These are phyloP conservation scores for Lavandula angustifolia DNA, from an alignment of 257 asterid genomes.

Conservation along the genomic window DNA sequence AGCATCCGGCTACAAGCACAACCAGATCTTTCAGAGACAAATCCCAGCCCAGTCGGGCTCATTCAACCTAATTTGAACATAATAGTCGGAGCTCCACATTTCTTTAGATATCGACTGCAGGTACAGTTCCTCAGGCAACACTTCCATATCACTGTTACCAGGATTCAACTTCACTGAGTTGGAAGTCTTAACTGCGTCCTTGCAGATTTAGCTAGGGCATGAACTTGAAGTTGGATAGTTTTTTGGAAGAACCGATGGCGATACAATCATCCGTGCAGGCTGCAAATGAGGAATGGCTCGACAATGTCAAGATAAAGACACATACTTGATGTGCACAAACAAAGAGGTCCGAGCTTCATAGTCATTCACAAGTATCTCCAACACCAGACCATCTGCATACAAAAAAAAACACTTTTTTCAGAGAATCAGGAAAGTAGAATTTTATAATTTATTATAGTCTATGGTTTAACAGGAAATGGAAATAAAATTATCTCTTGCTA, in stretches of 20 bases:
- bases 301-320: not conserved
- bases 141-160: not conserved
- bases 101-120: not conserved
- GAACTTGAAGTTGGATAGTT: not conserved
- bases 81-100: not conserved
- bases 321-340: not conserved
- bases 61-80: not conserved
- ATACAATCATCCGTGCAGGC: not conserved
- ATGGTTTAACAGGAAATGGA: not conserved
- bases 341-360: not conserved
- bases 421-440: slow-evolving; percentile 6
- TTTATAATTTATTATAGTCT: not conserved
- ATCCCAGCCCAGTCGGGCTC: not conserved
- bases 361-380: slow-evolving; percentile 13
- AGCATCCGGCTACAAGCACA: too few species aligned
- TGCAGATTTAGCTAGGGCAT: slow-evolving; percentile 2
- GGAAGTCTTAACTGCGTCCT: not conserved
- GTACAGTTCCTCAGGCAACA: slow-evolving; percentile 10
- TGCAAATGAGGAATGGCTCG: slow-evolving; percentile 4
- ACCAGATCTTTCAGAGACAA: too few species aligned
- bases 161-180: not conserved
- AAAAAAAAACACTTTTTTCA: not conserved
- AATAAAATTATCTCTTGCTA: not conserved
- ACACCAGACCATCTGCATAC: slow-evolving; percentile 28
- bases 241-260: slow-evolving; percentile 2